phyloP scores from a whole-genome alignment of 306 rosid species.

The Casuarina cunninghamiana region DNA sequence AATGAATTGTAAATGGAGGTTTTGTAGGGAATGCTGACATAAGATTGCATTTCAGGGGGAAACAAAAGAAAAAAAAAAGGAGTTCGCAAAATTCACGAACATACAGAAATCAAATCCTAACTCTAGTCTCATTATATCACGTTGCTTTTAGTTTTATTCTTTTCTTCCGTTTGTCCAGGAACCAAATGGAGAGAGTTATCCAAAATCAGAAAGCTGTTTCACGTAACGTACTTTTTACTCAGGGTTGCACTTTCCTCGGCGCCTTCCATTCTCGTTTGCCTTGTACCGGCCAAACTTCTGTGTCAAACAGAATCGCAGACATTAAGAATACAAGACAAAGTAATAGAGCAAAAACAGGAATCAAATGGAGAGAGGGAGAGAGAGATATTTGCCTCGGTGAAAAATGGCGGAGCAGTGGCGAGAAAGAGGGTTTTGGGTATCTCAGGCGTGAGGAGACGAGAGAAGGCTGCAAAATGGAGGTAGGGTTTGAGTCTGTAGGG shows the following conservation, averaged over 20 bases:
- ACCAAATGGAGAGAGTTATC: conserved; percentile 1
- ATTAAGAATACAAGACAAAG: background rate
- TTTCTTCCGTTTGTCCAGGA: background rate
- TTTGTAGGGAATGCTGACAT: no score
- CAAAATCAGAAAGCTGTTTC: background rate
- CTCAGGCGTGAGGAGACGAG: background rate
- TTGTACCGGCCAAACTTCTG: background rate
- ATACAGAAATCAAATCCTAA: background rate
- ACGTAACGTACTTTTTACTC: conserved; percentile 50
- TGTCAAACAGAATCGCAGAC: background rate
- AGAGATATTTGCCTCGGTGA: background rate
- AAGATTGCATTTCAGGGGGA: no score
- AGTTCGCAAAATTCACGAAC: background rate
- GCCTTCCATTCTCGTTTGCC: conserved; percentile 19
- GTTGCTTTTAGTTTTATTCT: background rate
- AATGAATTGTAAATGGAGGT: no score
- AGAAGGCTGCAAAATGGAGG: no score
- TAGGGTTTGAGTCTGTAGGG: background rate
- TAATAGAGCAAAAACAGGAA: background rate
- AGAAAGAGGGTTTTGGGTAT: background rate
- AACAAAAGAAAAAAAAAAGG: no score
- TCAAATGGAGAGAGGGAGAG: background rate
- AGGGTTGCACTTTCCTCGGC: conserved; percentile 22
- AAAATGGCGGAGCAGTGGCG: background rate
- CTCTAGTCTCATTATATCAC: background rate